These are phyloP conservation scores for Exophiala lecanii-corni DNA, from an alignment of 2,329 filamentous ascomycete genomes.

Conservation along the genomic window DNA sequence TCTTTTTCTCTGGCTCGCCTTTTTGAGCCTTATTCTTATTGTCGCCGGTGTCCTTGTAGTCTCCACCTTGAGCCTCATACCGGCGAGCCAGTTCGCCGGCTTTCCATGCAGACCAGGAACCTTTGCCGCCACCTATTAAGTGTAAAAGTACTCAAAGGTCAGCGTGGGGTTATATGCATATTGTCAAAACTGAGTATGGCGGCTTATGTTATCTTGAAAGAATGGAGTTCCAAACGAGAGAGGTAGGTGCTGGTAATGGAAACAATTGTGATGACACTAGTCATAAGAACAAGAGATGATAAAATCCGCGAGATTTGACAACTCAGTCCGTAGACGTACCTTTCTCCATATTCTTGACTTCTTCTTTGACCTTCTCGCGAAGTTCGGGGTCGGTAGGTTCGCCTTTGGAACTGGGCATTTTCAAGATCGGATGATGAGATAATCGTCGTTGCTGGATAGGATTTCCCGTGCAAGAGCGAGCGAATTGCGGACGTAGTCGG, in stretches of 20 bases:
- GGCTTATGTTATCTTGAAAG: too few relatives aligned
- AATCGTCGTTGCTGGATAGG: too few relatives aligned
- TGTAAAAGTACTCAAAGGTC: not conserved
- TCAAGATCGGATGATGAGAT: too few relatives aligned
- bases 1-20: slow-evolving; percentile 25
- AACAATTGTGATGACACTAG: too few relatives aligned
- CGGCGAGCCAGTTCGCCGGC: slow-evolving; percentile 23
- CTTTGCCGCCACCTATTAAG: slow-evolving; percentile 19
- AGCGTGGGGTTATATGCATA: too few relatives aligned
- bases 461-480: not conserved
- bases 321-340: too few relatives aligned
- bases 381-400: slow-evolving; percentile 24
- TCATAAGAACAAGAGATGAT: too few relatives aligned
- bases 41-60: slow-evolving; percentile 22
- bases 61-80: slow-evolving; percentile 22
- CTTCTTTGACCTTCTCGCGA: slow-evolving; percentile 25
- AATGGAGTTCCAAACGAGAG: too few relatives aligned
- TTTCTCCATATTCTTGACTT: slow-evolving; percentile 24
- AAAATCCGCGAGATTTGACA: too few relatives aligned
- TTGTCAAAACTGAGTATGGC: too few relatives aligned
- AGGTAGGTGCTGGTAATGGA: too few relatives aligned
- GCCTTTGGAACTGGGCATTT: slow-evolving; percentile 24
- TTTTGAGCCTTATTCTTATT: slow-evolving; percentile 26
- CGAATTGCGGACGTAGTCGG: not conserved
- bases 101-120: slow-evolving; percentile 27